Conservation (phyloP, 768 basidiomycete genomes). For the Macrolepiota fuliginosa region DNA sequence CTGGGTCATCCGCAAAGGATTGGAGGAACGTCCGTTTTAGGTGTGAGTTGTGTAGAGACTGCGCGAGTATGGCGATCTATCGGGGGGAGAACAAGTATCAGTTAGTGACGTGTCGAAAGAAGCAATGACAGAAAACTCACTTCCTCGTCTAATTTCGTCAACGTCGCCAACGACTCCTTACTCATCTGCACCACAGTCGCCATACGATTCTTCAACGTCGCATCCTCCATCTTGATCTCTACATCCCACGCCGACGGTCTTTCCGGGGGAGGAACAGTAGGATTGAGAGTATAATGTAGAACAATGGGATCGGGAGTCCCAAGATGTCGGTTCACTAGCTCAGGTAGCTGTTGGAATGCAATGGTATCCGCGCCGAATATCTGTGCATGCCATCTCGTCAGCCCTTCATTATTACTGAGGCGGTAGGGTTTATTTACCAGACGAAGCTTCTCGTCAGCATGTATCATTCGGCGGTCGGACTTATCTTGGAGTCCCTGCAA, state of each 20-base stretch:
- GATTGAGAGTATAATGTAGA: slow-evolving; percentile 74
- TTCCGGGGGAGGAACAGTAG: slow-evolving; percentile 59
- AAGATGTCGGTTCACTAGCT: slow-evolving; percentile 80
- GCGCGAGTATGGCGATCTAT: slow-evolving; percentile 80
- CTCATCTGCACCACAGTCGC: slow-evolving; percentile 63
- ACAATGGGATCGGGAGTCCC: slow-evolving; percentile 76
- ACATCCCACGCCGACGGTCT: slow-evolving; percentile 81
- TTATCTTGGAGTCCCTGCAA: slow-evolving; percentile 81
- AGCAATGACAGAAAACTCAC: slow-evolving; percentile 34
- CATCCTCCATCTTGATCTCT: slow-evolving; percentile 86
- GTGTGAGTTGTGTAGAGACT: slow-evolving; percentile 84
- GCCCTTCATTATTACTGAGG: not conserved
- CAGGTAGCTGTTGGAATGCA: slow-evolving; percentile 78
- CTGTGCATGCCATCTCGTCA: slow-evolving; percentile 29
- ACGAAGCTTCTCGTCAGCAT: slow-evolving; percentile 65
- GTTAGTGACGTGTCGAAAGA: not conserved
- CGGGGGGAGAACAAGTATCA: not conserved
- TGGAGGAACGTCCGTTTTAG: slow-evolving; percentile 85
- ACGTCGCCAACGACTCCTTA: slow-evolving; percentile 65
- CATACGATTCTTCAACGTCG: slow-evolving; percentile 70
- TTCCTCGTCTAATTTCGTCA: slow-evolving; percentile 84
- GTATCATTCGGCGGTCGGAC: slow-evolving; percentile 67
- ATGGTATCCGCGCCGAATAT: slow-evolving; percentile 72
- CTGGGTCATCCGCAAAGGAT: slow-evolving; percentile 76
- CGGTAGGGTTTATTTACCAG: slow-evolving; percentile 39